These are phyloP conservation scores for Eragrostis tef DNA, from an alignment of 202 grass and related monocot genomes.

Conservation along the genomic window DNA sequence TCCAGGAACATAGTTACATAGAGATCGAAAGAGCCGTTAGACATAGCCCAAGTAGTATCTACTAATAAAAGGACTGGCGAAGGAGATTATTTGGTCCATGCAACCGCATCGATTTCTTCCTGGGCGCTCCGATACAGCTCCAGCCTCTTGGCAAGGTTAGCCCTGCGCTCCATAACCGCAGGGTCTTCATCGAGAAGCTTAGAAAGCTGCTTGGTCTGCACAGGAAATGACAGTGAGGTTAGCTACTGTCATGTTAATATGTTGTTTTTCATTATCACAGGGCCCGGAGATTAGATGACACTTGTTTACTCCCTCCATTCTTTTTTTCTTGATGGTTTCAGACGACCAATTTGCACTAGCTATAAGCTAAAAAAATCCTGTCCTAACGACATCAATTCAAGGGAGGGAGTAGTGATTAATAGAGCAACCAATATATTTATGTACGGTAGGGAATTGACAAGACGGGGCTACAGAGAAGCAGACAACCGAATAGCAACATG, in stretches of 20 bases:
- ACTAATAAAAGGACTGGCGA: background rate
- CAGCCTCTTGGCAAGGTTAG: slow-evolving; percentile 82
- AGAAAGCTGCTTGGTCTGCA: slow-evolving; percentile 82
- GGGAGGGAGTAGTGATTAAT: no score
- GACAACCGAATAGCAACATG: background rate
- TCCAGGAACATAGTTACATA: no score
- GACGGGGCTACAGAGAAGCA: background rate
- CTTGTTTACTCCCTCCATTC: no score
- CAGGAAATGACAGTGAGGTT: slow-evolving; percentile 1
- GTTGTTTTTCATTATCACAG: background rate
- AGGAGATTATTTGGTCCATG: slow-evolving; percentile 73
- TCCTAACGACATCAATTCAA: no score
- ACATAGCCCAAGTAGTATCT: no score
- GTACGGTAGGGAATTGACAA: background rate
- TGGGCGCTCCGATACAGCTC: slow-evolving; percentile 89
- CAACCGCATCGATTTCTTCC: slow-evolving; percentile 80
- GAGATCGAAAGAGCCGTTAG: no score
- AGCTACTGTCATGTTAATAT: background rate
- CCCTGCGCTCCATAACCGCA: slow-evolving; percentile 87
- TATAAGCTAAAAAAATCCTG: no score
- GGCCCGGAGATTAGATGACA: background rate
- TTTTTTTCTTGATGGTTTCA: no score
- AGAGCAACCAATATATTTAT: background rate
- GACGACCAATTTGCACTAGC: no score
- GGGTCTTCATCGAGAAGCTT: slow-evolving; percentile 93